Conservation (phyloP, 371 early-diverging fungal genomes). For the Mucor lusitanicus region DNA sequence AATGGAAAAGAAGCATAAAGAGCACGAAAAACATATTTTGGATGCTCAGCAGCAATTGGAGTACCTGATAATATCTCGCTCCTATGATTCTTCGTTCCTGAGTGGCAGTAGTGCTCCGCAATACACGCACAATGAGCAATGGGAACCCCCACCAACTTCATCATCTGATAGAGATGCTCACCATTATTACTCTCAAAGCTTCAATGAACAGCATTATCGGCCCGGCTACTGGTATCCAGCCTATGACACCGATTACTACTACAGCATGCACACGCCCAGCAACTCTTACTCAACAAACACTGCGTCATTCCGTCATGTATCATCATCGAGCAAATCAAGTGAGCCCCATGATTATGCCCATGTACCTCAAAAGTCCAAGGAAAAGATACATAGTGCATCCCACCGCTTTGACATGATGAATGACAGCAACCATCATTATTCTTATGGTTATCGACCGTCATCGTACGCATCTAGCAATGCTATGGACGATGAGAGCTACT, state of each 20-base stretch:
- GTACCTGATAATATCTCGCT: background rate
- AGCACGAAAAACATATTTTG: slow-evolving; percentile 1
- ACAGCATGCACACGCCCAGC: background rate
- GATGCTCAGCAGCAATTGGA: slow-evolving; percentile 7
- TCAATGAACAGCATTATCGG: background rate
- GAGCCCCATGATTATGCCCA: background rate
- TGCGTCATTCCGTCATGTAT: background rate
- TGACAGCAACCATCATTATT: background rate
- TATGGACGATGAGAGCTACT: background rate
- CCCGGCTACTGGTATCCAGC: background rate
- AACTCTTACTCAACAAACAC: background rate
- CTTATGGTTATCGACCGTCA: background rate
- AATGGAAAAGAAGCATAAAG: slow-evolving; percentile 10
- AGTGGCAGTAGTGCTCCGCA: background rate
- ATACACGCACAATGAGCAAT: background rate
- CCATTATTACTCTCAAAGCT: background rate
- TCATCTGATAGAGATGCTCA: background rate
- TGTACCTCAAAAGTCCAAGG: background rate
- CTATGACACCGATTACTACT: background rate
- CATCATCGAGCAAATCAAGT: background rate
- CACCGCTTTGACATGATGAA: background rate
- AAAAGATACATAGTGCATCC: background rate
- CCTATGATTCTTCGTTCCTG: background rate
- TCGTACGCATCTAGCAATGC: background rate
- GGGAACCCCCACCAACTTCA: background rate